A percentile compares a stretch with the other conserved stretches of the same genome.
phyloP scores from a whole-genome alignment of 805 yeast genomes.

The Ogataea ramenticola region DNA sequence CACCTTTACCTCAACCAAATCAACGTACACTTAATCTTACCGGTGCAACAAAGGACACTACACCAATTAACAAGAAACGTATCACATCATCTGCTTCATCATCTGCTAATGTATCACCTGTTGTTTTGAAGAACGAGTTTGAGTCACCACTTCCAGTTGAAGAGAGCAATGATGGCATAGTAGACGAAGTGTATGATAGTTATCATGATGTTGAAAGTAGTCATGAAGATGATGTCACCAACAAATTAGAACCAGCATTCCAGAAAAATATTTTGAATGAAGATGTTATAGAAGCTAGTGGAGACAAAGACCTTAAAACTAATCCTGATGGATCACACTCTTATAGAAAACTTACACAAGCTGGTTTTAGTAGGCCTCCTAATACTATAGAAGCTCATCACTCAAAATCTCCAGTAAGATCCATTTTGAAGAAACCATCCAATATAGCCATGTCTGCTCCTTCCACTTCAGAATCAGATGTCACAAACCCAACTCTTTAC shows the following conservation, averaged over 20 bases:
- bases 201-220: conserved; percentile 4
- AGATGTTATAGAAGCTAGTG: background rate
- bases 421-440: conserved; percentile 11
- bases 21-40: background rate
- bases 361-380: conserved; percentile 3
- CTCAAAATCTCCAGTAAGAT: conserved; percentile 13
- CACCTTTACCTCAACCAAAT: background rate
- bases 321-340: conserved; percentile 3
- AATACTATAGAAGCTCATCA: background rate
- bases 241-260: no score
- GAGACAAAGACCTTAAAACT: background rate
- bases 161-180: conserved; percentile 4
- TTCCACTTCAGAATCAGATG: background rate
- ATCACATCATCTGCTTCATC: background rate
- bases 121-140: conserved; percentile 1
- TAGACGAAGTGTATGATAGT: conserved; percentile 10
- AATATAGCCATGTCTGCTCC: background rate
- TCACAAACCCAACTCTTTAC: background rate
- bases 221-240: no score
- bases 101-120: conserved; percentile 1
- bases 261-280: no score
- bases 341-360: conserved; percentile 12
- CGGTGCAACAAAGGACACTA: background rate
- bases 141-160: background rate
- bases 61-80: background rate